Base-by-base conservation (phyloP, 768 basidiomycete genomes). In the Hortiboletus campestris region DNA sequence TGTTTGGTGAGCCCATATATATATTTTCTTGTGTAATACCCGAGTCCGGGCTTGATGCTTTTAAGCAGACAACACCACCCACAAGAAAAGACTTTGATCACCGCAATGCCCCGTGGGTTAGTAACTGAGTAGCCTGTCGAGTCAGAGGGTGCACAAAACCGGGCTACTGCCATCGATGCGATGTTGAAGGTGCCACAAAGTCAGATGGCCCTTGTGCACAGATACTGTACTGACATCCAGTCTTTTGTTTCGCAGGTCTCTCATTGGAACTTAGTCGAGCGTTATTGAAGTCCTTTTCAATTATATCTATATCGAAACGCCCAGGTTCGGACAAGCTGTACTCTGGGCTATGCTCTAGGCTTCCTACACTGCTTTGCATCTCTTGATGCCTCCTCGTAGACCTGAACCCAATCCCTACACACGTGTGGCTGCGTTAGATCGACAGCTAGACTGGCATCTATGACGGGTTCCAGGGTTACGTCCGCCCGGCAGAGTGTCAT, bases 401-500 rank as follows among this genome's bases (percentile, higher is more conserved):
- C 65, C 51, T 66, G 59, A 28, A 57, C 55, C 65, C 65, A 66
- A n/a, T 66, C 65, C 60, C 41, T 67, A 32, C 64, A 66, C 56
- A 67, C 11, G 38, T 66, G 65, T 25, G 65, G 65, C 19, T 67
- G 65, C 36, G 46, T 59, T 17, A 59, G 38, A 47, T 66, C 66
- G 28, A 67, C 65, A 13, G 55, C 41, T 4, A 67, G 44, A 45
- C 34, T 57, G 6, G 25, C 43, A 19, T 60, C 41, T 29, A 68
- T 35, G n/a, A 67, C 78, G 0, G 74, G 74, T 45, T 82, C 81
- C 34, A 83, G 67, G 2, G 80, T 80, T 28, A 76, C 65, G 60
- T 82, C 80, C 12, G 79, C 75, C 10, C 68, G 63, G 59, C 81
- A 83, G 25, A 82, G 68, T 0, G 72, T 66, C 66, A 71, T 73